A percentile compares a stretch with the other conserved stretches of the same genome.
These are phyloP conservation scores for Saccharomycopsis vini DNA, from an alignment of 805 yeast species.

Conservation along the genomic window DNA sequence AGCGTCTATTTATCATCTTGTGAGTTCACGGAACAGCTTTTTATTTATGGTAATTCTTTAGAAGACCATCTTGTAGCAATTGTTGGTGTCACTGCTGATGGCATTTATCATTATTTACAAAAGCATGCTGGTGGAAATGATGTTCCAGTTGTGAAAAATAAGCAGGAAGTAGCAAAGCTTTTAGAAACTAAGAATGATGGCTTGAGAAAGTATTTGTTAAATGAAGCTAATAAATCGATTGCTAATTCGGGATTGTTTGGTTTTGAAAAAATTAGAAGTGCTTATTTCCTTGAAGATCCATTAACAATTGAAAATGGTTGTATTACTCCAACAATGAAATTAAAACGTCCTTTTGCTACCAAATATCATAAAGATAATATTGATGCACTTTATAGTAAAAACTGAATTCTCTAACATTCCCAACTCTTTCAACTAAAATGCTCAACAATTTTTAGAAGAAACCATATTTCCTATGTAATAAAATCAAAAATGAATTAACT, in stretches of 20 bases:
- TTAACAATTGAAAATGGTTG: conserved; percentile 51
- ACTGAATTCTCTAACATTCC: no score
- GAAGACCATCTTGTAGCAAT: conserved; percentile 45
- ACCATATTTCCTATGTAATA: no score
- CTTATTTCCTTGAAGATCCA: conserved; percentile 47
- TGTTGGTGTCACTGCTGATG: conserved; percentile 32
- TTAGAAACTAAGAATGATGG: conserved; percentile 13
- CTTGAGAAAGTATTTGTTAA: conserved; percentile 13
- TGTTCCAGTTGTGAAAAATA: background rate
- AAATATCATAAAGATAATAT: conserved; percentile 34
- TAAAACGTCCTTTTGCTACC: conserved; percentile 40
- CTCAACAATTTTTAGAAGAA: no score
- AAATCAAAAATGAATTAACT: no score
- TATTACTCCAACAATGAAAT: conserved; percentile 59
- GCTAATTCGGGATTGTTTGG: conserved; percentile 39
- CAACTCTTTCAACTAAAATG: no score
- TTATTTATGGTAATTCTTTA: conserved; percentile 49
- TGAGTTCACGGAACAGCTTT: conserved; percentile 37
- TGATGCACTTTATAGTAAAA: conserved; percentile 38
- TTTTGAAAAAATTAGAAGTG: conserved; percentile 54
- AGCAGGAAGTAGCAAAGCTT: background rate
- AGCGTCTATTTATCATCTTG: conserved; percentile 39
- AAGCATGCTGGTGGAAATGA: background rate
- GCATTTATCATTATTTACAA: background rate
- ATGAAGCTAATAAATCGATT: conserved; percentile 31